Evolutionary conservation across 345 rosid species (phyloP).

Genomic region (Pistacia atlantica): DNA sequence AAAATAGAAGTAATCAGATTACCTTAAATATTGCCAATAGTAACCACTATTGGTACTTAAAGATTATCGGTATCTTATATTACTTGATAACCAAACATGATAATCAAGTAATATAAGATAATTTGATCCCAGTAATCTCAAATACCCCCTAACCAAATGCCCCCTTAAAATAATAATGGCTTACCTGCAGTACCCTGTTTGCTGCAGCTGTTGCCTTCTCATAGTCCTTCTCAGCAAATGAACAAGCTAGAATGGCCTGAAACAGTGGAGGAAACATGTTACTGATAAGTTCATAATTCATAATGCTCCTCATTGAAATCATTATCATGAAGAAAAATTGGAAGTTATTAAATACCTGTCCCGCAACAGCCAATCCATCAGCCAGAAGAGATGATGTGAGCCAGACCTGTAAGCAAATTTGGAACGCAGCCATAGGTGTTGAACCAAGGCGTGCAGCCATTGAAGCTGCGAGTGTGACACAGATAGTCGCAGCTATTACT

Average conservation of each 20-base stretch:
- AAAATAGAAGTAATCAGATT: no score
- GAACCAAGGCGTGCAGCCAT: conserved; percentile 90
- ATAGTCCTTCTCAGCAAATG: conserved; percentile 83
- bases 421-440: conserved; percentile 91
- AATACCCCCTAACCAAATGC: no score
- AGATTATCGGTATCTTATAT: no score
- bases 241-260: conserved; percentile 86
- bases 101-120: no score
- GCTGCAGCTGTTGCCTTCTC: conserved; percentile 61
- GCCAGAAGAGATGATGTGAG: conserved; percentile 93
- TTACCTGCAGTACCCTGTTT: conserved; percentile 78
- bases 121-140: no score
- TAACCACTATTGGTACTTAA: no score
- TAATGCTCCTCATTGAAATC: no score
- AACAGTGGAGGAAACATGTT: background rate
- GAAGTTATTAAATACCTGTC: conserved; percentile 54
- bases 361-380: conserved; percentile 96
- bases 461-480: conserved; percentile 91
- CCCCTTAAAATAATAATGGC: background rate
- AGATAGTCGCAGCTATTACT: conserved; percentile 85
- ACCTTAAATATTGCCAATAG: no score
- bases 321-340: no score
- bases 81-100: no score
- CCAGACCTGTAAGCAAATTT: conserved; percentile 94
- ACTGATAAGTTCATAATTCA: conserved; percentile 3